Base-by-base conservation (phyloP, 176 grass and related monocot species). In the Bolboschoenus planiculmis region DNA sequence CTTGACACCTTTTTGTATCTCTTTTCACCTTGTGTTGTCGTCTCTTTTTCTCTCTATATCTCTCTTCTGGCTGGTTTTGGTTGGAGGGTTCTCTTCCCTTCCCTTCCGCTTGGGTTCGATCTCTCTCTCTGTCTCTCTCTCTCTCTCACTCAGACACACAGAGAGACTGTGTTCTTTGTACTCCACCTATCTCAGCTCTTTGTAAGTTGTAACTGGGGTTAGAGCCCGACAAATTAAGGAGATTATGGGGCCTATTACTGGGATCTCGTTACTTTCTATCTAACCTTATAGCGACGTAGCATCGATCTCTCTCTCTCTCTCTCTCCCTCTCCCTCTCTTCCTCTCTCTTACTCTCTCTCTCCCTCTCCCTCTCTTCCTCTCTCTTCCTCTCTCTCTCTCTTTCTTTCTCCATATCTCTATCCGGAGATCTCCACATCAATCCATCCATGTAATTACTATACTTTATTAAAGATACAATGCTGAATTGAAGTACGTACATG, bases 241-340 rank as follows among this genome's bases (percentile, higher is more conserved):
- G 58, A 30, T 80, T 40, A 56, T 89, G 85, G 92, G 88, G 5
- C 85, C 92, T 20, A 81, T 54, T 50, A 4, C 66, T 81, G 58
- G 56, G 36, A 82, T 85, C 85, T 83, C 79, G 85, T 76, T 89
- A 85, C 68, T 91, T 91, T 88, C 89, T 90, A 95, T 90, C 93
- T 93, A 99, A 99, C 93, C 66, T 61, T 83, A 99, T 64, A 96
- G 86, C 89, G 97, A 99, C 97, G 61, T 79, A 61, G 88, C 93
- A 99, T 99, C 97, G 81, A 81, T 88, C 80, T 65, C 36, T 87
- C 73, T 83, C 27, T 64, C 59, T 78, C 83, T 73, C 34, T 53
- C 55, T 78, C 79, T 79, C 21, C 59, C 71, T 47, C 59, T 26
- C 56, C 46, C 43, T 24, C n/a, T n/a, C n/a, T n/a, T n/a, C n/a